Evolutionary conservation across 192 early-diverging fungal genomes (phyloP).

Genomic region (Coemansia pectinata): DNA sequence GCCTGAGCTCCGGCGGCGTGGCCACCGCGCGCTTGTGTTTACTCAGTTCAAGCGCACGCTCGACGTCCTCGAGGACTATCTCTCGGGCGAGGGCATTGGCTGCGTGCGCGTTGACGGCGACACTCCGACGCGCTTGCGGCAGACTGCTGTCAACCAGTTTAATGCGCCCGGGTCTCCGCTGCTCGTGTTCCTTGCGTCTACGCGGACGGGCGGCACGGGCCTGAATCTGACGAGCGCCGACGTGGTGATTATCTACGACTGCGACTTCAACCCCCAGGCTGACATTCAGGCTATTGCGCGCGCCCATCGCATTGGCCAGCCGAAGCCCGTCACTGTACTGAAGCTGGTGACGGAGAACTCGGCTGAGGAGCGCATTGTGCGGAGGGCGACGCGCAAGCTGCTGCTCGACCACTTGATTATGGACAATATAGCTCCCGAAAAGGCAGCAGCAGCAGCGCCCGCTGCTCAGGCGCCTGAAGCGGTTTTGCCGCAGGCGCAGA

Average conservation of each 20-base stretch:
- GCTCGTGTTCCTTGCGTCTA: conserved; percentile 90
- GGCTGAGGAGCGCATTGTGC: conserved; percentile 95
- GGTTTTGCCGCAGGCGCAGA: conserved; percentile 1
- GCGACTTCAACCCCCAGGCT: conserved; percentile 91
- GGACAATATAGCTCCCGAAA: conserved; percentile 67
- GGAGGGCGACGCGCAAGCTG: conserved; percentile 95
- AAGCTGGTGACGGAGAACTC: conserved; percentile 92
- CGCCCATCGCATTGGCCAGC: conserved; percentile 97
- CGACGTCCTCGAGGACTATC: conserved; percentile 87
- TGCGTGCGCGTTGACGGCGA: conserved; percentile 91
- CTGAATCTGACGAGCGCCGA: conserved; percentile 94
- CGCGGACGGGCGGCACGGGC: conserved; percentile 92
- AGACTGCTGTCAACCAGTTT: conserved; percentile 87
- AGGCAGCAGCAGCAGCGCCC: background rate
- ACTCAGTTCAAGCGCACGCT: conserved; percentile 95
- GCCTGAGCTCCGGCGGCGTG: conserved; percentile 77
- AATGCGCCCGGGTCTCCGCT: conserved; percentile 84
- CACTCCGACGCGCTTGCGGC: conserved; percentile 72
- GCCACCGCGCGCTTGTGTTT: conserved; percentile 94
- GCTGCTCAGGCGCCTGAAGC: background rate
- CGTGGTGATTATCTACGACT: conserved; percentile 93
- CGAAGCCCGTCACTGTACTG: conserved; percentile 91
- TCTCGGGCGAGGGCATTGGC: conserved; percentile 69
- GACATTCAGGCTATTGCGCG: conserved; percentile 96
- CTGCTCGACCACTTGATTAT: conserved; percentile 96